A percentile compares a stretch with the other conserved stretches of the same genome.
Conservation (phyloP, 108 stramenopile species). For the Asterionellopsis glacialis region DNA sequence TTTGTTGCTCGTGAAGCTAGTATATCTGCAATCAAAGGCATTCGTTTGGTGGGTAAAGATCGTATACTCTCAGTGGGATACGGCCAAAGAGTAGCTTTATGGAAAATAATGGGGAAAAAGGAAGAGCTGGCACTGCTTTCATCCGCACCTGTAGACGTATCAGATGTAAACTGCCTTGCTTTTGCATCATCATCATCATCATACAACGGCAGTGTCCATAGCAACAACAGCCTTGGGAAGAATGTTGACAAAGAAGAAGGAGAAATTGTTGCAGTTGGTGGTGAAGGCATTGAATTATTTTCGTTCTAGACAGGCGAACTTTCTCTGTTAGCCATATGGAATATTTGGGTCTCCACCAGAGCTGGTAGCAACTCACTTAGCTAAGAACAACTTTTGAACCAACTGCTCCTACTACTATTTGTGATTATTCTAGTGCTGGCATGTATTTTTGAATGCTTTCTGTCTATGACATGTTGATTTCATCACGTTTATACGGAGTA, state of each 20-base stretch:
- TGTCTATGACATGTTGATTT: no score
- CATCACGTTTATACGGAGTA: no score
- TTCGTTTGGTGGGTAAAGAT: constrained; percentile 18
- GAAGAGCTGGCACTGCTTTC: not conserved
- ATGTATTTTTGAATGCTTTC: no score
- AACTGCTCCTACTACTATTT: no score
- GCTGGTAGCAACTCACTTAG: no score
- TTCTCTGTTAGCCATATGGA: no score
- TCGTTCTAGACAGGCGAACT: not conserved
- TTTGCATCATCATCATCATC: not conserved
- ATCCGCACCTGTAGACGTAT: constrained; percentile 22
- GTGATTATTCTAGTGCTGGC: no score
- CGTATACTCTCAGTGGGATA: constrained; percentile 44
- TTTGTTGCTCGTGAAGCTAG: constrained; percentile 25
- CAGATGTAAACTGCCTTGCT: constrained; percentile 41
- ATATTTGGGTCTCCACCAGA: no score
- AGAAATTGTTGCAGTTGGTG: constrained; percentile 30
- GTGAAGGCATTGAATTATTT: constrained; percentile 40
- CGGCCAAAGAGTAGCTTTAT: constrained; percentile 43
- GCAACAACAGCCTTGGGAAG: no score
- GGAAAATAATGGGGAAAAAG: constrained; percentile 11
- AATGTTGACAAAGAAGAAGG: constrained; percentile 7
- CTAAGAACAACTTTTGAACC: no score
- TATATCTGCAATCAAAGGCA: constrained; percentile 62
- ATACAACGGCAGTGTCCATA: no score